Evolutionary conservation across 169 alveolate species (phyloP).

Genomic region (Plasmodium knowlesi): DNA sequence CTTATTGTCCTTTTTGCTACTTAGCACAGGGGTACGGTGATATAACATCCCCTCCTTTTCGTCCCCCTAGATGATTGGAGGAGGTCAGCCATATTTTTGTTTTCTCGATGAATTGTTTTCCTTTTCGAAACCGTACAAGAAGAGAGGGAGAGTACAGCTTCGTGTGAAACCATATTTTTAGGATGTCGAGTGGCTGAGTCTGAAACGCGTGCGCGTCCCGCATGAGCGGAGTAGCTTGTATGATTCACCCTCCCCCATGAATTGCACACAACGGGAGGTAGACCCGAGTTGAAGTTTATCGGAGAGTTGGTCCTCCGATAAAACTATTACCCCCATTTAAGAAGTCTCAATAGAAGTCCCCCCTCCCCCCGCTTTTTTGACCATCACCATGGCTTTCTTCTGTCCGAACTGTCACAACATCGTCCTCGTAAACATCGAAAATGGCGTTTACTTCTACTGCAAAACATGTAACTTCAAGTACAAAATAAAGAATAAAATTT

Average conservation of each 20-base stretch:
- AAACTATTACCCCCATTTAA: not conserved
- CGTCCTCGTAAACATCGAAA: slow-evolving; percentile 53
- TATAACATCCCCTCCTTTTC: not conserved
- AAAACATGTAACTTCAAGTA: slow-evolving; percentile 60
- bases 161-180: not conserved
- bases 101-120: not conserved
- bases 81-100: not conserved
- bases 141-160: not conserved
- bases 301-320: not conserved
- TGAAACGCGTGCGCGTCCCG: not conserved
- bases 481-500: slow-evolving; percentile 64
- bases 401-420: slow-evolving; percentile 80
- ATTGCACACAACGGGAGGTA: not conserved
- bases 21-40: not conserved
- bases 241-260: not conserved
- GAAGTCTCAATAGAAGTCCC: not conserved
- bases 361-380: not conserved
- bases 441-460: slow-evolving; percentile 61
- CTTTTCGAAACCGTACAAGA: not conserved
- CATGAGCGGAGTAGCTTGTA: not conserved
- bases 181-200: not conserved
- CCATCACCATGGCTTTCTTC: slow-evolving; percentile 76
- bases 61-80: not conserved
- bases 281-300: not conserved
- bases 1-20: not conserved